Evolutionary conservation across 257 asterid species (phyloP).

Genomic region (Eucommia ulmoides): DNA sequence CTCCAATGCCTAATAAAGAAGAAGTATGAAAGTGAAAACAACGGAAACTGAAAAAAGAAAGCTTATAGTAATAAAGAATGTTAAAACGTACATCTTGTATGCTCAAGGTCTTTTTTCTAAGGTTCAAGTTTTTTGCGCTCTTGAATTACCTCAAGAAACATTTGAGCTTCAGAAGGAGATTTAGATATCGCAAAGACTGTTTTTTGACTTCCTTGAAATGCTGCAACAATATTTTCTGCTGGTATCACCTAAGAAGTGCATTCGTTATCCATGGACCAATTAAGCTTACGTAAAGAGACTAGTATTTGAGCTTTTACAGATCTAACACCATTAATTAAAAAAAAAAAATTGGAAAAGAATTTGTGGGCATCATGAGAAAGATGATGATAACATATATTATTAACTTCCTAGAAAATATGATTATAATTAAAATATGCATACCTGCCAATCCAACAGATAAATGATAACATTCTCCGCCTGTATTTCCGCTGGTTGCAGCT

Average conservation of each 20-base stretch:
- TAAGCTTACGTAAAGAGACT: neutral
- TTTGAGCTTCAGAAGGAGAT: constrained; percentile 61
- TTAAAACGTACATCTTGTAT: neutral
- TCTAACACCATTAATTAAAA: too few relatives aligned
- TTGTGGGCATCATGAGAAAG: too few relatives aligned
- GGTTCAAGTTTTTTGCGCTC: too few relatives aligned
- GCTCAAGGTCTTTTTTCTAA: neutral
- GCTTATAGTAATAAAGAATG: neutral
- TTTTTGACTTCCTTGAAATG: constrained; percentile 52
- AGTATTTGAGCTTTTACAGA: too few relatives aligned
- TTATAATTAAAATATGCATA: too few relatives aligned
- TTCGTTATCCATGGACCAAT: neutral
- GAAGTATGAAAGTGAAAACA: constrained; percentile 8
- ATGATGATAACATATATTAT: too few relatives aligned
- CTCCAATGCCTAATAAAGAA: constrained; percentile 70
- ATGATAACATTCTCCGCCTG: constrained; percentile 45
- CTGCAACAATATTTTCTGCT: constrained; percentile 82
- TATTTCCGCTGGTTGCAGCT: constrained; percentile 34
- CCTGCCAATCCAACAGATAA: constrained; percentile 76
- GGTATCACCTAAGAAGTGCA: constrained; percentile 63
- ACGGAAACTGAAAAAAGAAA: neutral
- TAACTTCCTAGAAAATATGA: too few relatives aligned
- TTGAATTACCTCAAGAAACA: constrained; percentile 63
- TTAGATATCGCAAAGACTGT: constrained; percentile 66
- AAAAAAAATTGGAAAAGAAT: neutral